Base-by-base conservation (phyloP, 225 moss, liverwort and hornwort species). In the Antitrichia curtipendula region DNA sequence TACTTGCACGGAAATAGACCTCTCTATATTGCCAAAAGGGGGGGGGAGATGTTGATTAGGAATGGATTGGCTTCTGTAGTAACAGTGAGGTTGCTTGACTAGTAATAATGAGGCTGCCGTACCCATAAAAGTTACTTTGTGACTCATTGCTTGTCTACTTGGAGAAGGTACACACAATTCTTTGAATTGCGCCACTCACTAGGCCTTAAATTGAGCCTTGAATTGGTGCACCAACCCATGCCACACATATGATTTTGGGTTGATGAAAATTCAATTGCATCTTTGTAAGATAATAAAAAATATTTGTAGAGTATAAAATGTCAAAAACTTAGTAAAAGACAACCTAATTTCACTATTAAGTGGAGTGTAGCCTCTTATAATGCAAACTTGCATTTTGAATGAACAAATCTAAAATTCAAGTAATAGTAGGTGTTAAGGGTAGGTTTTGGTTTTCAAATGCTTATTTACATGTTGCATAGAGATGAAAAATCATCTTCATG, bases 121-220 rank as follows among this genome's bases (percentile, higher is more conserved):
- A 68, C 1, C 23, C 1, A 23, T 40, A 38, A 22, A 22, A 38
- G 3, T 38, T 24, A 38, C 23, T 2, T 38, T 2, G 7, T 13
- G 13, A 38, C 40, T 8, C 0, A 40, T 2, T 1, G 2, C 7
- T 68, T 68, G 13, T 24, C 13, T 6, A 40, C 2, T 0, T 34
- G 4, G 12, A 22, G 7, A n/a, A n/a, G n/a, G n/a, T n/a, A n/a
- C n/a, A n/a, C n/a, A n/a, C n/a, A n/a, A n/a, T n/a, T n/a, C n/a
- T n/a, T n/a, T n/a, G n/a, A n/a, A n/a, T n/a, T n/a, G n/a, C n/a
- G n/a, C n/a, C n/a, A n/a, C n/a, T n/a, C n/a, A n/a, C n/a, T n/a
- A n/a, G n/a, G n/a, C n/a, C n/a, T n/a, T n/a, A n/a, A n/a, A n/a
- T n/a, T n/a, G n/a, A n/a, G n/a, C n/a, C n/a, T n/a, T n/a, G n/a